Evolutionary conservation across 1,284 basidiomycete species (phyloP).

Genomic region (Puccinia polysora): DNA sequence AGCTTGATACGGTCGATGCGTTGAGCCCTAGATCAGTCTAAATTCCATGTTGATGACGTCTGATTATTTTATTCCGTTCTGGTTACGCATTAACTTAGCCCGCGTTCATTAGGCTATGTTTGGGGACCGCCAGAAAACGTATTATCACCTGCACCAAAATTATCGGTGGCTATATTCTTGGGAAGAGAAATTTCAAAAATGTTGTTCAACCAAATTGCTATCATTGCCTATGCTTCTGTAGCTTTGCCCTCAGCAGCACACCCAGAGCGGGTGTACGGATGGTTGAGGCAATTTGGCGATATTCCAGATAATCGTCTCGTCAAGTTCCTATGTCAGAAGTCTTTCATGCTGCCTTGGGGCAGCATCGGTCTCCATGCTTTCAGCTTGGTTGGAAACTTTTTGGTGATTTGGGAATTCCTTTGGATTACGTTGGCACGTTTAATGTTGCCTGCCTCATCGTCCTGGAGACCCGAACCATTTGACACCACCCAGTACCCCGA

Average conservation of each 20-base stretch:
- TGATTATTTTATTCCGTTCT: neutral
- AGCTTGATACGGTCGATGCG: neutral
- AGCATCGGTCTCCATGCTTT: slow-evolving; percentile 8
- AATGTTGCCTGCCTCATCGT: slow-evolving; percentile 5
- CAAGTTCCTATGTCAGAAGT: neutral
- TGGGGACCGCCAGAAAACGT: slow-evolving; percentile 30
- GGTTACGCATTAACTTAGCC: slow-evolving; percentile 2
- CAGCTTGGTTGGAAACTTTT: neutral
- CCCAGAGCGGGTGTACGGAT: slow-evolving; percentile 14
- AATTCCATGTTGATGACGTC: too few relatives aligned
- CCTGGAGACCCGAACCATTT: slow-evolving; percentile 31
- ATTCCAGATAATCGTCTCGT: slow-evolving; percentile 9
- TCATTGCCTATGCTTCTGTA: slow-evolving; percentile 8
- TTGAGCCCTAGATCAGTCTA: neutral
- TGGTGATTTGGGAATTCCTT: slow-evolving; percentile 20
- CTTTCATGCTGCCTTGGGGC: neutral
- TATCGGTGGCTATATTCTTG: slow-evolving; percentile 11
- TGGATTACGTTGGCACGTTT: slow-evolving; percentile 3
- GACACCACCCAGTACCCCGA: slow-evolving; percentile 27
- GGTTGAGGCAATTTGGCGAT: neutral
- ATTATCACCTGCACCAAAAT: slow-evolving; percentile 17
- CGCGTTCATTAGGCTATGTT: slow-evolving; percentile 15
- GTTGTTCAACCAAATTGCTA: neutral
- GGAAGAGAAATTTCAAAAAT: neutral
- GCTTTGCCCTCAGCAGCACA: slow-evolving; percentile 18